Evolutionary conservation across 2,329 filamentous ascomycete species (phyloP).

Genomic region (Aspergillus intermedius): DNA sequence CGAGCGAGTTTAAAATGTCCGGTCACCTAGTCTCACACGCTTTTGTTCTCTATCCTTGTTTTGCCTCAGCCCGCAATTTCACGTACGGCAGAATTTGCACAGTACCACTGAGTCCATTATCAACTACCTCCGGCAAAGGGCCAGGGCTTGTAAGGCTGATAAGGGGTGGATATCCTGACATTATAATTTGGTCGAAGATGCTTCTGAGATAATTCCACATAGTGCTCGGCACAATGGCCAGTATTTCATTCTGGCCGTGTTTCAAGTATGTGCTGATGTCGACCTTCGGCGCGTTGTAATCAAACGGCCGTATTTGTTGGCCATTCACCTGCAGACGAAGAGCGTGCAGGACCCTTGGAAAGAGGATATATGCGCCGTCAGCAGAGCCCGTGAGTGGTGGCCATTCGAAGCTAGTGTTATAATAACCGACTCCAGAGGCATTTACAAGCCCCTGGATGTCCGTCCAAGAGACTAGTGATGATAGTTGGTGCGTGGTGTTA

Average conservation of each 20-base stretch:
- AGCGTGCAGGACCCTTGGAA: slow-evolving; percentile 8
- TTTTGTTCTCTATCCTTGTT: no score
- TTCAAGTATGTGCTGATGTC: slow-evolving; percentile 4
- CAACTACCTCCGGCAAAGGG: no score
- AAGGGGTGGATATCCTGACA: no score
- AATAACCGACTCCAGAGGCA: slow-evolving; percentile 18
- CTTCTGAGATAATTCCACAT: no score
- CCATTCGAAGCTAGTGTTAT: slow-evolving; percentile 11
- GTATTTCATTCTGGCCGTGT: slow-evolving; percentile 2
- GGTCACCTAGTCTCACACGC: no score
- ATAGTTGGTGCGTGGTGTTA: slow-evolving; percentile 27
- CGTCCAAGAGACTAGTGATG: slow-evolving; percentile 29
- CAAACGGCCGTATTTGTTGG: slow-evolving; percentile 6
- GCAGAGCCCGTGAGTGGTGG: slow-evolving; percentile 1
- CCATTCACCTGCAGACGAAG: slow-evolving; percentile 9
- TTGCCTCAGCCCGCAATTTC: no score
- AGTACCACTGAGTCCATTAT: no score
- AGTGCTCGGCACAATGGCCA: slow-evolving; percentile 9
- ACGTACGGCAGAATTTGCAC: no score
- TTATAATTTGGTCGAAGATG: no score
- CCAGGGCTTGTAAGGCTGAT: no score
- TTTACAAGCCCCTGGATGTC: slow-evolving; percentile 22
- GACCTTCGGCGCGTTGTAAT: slow-evolving; percentile 5
- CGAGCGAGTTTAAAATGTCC: no score
- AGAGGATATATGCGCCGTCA: slow-evolving; percentile 11